These are phyloP conservation scores for Moesziomyces antarcticus DNA, from an alignment of 1,284 basidiomycete species.

Conservation along the genomic window DNA sequence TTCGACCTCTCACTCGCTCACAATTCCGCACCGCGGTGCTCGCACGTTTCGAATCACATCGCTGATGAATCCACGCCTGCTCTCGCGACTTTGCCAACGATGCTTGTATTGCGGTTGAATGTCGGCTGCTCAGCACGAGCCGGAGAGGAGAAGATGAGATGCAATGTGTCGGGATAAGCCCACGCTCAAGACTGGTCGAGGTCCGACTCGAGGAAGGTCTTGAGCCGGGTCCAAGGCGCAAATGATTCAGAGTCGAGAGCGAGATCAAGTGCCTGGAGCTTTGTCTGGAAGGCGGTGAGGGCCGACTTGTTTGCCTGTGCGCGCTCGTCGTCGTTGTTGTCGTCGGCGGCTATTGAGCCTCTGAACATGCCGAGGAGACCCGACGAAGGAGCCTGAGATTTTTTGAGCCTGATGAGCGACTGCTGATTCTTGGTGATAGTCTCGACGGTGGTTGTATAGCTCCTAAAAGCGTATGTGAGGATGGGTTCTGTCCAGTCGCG, in stretches of 20 bases:
- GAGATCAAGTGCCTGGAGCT: constrained; percentile 3
- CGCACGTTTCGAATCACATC: constrained; percentile 2
- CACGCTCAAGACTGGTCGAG: constrained; percentile 4
- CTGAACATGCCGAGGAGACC: constrained; percentile 17
- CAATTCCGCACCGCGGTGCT: neutral
- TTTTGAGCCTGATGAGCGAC: constrained; percentile 60
- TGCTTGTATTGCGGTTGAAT: neutral
- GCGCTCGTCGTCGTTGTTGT: neutral
- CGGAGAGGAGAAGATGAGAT: neutral
- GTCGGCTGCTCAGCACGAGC: too few relatives aligned
- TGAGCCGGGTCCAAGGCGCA: constrained; percentile 14
- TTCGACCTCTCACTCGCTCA: neutral
- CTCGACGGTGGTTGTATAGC: constrained; percentile 49
- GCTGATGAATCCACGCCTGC: too few relatives aligned
- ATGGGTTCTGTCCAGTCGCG: constrained; percentile 28
- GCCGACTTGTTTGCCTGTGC: constrained; percentile 12
- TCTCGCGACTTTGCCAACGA: too few relatives aligned
- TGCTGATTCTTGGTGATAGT: constrained; percentile 63
- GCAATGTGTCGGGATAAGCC: neutral
- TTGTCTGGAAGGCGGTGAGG: neutral
- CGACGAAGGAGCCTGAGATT: constrained; percentile 11
- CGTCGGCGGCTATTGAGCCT: neutral
- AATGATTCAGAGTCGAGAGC: constrained; percentile 9
- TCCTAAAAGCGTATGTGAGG: constrained; percentile 23
- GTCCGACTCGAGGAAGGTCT: constrained; percentile 11